A percentile compares a stretch with the other conserved stretches of the same genome.
Evolutionary conservation across 805 yeast genomes (phyloP).

Genomic region (Tetrapisispora fleetii): DNA sequence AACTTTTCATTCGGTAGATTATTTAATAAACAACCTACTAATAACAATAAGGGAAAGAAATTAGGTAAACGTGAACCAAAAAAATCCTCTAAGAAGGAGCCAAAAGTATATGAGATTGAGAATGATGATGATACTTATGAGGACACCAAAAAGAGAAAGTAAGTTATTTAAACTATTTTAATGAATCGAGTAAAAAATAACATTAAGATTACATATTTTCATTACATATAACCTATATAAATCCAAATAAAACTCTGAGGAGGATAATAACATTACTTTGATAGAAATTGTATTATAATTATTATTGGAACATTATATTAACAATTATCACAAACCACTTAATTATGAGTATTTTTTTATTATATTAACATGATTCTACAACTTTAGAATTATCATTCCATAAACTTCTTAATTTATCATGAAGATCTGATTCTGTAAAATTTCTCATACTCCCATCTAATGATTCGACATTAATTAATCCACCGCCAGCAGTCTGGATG

Average conservation of each 20-base stretch:
- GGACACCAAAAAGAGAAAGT: neutral
- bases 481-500: slow-evolving; percentile 6
- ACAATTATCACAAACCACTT: neutral
- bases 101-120: slow-evolving; percentile 3
- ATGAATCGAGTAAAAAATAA: neutral
- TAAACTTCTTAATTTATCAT: slow-evolving; percentile 3
- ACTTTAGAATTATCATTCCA: neutral
- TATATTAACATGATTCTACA: neutral
- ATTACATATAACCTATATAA: neutral
- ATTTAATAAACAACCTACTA: neutral
- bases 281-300: too few relatives aligned
- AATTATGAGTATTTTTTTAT: too few relatives aligned
- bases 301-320: neutral
- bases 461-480: slow-evolving; percentile 9
- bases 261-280: too few relatives aligned
- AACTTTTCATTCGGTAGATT: slow-evolving; percentile 35
- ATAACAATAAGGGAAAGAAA: neutral
- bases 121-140: slow-evolving; percentile 3
- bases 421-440: slow-evolving; percentile 14
- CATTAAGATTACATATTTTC: too few relatives aligned
- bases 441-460: slow-evolving; percentile 12
- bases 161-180: neutral
- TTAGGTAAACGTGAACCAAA: slow-evolving; percentile 1
- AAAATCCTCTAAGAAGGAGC: neutral
- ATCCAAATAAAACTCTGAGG: too few relatives aligned